A percentile compares a stretch with the other conserved stretches of the same genome.
Conservation (phyloP, 2,329 filamentous ascomycete species). For the Parastagonospora nodorum region DNA sequence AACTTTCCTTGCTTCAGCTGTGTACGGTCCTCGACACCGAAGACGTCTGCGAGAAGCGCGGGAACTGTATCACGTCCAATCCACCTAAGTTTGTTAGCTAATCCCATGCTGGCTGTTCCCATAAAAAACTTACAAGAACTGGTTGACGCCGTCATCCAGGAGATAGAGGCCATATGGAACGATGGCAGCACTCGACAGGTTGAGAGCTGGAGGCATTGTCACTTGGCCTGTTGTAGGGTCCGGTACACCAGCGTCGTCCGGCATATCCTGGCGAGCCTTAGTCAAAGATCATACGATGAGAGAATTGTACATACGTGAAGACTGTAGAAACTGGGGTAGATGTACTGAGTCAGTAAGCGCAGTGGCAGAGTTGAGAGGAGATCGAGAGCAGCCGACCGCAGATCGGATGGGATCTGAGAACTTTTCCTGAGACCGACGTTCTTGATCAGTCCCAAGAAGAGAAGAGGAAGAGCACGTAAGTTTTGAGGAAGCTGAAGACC, state of each 20-base stretch:
- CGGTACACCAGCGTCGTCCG: slow-evolving; percentile 84
- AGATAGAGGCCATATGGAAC: slow-evolving; percentile 91
- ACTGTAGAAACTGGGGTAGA: slow-evolving; percentile 56
- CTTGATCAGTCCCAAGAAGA: slow-evolving; percentile 95
- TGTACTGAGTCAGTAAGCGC: slow-evolving; percentile 89
- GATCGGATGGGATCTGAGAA: slow-evolving; percentile 59
- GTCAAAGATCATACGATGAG: neutral
- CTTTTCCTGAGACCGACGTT: slow-evolving; percentile 66
- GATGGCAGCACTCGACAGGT: slow-evolving; percentile 85
- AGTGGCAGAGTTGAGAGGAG: slow-evolving; percentile 91
- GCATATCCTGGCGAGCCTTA: slow-evolving; percentile 91
- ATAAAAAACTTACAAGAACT: slow-evolving; percentile 68
- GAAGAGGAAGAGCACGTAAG: slow-evolving; percentile 80
- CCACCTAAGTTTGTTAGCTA: slow-evolving; percentile 59
- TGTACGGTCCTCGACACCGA: slow-evolving; percentile 81
- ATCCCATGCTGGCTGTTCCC: too few relatives aligned
- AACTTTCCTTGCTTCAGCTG: slow-evolving; percentile 92
- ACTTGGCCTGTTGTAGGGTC: slow-evolving; percentile 88
- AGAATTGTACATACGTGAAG: slow-evolving; percentile 27
- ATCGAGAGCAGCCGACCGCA: slow-evolving; percentile 90
- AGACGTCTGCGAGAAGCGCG: slow-evolving; percentile 86
- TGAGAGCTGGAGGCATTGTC: slow-evolving; percentile 79
- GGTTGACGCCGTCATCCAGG: slow-evolving; percentile 95
- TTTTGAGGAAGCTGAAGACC: slow-evolving; percentile 95
- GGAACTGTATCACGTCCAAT: slow-evolving; percentile 90